These are phyloP conservation scores for Plenodomus lindquistii DNA, from an alignment of 2,329 filamentous ascomycete genomes.

Conservation along the genomic window DNA sequence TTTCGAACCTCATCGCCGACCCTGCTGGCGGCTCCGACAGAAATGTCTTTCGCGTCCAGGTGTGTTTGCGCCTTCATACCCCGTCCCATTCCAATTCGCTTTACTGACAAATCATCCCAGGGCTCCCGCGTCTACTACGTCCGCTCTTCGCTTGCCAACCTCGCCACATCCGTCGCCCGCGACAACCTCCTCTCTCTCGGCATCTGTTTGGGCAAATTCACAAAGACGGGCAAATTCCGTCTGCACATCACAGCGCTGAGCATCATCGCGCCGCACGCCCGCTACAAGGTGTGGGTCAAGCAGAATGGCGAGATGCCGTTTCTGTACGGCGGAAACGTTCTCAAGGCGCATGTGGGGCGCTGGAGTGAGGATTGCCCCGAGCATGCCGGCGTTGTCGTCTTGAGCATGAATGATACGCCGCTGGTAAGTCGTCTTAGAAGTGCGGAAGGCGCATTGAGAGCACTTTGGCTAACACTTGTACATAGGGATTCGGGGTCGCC, in stretches of 20 bases:
- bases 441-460: neutral
- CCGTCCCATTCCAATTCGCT: neutral
- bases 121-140: constrained; percentile 90
- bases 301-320: constrained; percentile 97
- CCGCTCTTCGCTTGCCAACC: constrained; percentile 83
- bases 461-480: constrained; percentile 3
- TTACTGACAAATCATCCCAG: constrained; percentile 51
- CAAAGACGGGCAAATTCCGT: constrained; percentile 93
- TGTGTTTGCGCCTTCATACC: constrained; percentile 37
- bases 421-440: constrained; percentile 50
- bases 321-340: constrained; percentile 87
- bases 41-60: constrained; percentile 53
- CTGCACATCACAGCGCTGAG: constrained; percentile 91
- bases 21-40: constrained; percentile 37
- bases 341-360: constrained; percentile 79
- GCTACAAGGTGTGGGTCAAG: constrained; percentile 98
- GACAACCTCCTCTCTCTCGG: constrained; percentile 85
- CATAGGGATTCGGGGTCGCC: constrained; percentile 87
- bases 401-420: constrained; percentile 89
- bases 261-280: constrained; percentile 84
- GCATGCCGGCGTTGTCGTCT: constrained; percentile 87
- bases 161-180: constrained; percentile 83
- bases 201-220: constrained; percentile 91
- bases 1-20: constrained; percentile 70
- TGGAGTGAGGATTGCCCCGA: constrained; percentile 92